Evolutionary conservation across 805 yeast species (phyloP).

Genomic region (Brettanomyces sp.): DNA sequence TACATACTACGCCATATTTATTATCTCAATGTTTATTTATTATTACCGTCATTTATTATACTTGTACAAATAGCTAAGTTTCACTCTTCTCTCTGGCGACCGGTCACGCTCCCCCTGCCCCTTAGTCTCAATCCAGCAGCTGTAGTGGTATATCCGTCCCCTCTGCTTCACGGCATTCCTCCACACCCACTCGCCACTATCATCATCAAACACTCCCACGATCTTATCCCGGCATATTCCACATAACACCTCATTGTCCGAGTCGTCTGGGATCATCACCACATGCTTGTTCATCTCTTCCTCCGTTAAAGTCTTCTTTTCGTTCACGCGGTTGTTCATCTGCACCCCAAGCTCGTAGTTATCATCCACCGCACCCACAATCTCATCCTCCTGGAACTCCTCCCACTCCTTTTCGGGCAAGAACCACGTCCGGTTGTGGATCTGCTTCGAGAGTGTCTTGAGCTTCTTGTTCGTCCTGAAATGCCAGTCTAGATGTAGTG

Average conservation of each 20-base stretch:
- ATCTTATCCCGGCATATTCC: slow-evolving; percentile 64
- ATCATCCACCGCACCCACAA: slow-evolving; percentile 34
- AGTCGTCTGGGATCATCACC: slow-evolving; percentile 60
- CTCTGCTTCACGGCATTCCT: slow-evolving; percentile 47
- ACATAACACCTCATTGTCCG: slow-evolving; percentile 51
- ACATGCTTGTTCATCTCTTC: slow-evolving; percentile 33
- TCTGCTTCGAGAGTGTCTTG: slow-evolving; percentile 35
- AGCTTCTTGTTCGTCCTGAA: slow-evolving; percentile 80
- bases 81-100: slow-evolving; percentile 19
- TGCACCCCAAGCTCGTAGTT: slow-evolving; percentile 14
- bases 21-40: neutral
- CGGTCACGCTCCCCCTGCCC: slow-evolving; percentile 19
- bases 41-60: neutral
- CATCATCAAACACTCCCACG: slow-evolving; percentile 60
- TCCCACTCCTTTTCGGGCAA: slow-evolving; percentile 66
- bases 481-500: slow-evolving; percentile 90
- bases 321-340: slow-evolving; percentile 9
- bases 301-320: slow-evolving; percentile 8
- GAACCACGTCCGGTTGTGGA: slow-evolving; percentile 79
- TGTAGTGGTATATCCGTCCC: slow-evolving; percentile 46
- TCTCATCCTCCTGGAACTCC: slow-evolving; percentile 60
- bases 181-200: slow-evolving; percentile 78
- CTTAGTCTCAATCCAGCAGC: slow-evolving; percentile 57
- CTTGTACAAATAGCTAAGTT: neutral
- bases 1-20: neutral